These are phyloP conservation scores for Phtheirospermum japonicum DNA, from an alignment of 257 asterid species.

Conservation along the genomic window DNA sequence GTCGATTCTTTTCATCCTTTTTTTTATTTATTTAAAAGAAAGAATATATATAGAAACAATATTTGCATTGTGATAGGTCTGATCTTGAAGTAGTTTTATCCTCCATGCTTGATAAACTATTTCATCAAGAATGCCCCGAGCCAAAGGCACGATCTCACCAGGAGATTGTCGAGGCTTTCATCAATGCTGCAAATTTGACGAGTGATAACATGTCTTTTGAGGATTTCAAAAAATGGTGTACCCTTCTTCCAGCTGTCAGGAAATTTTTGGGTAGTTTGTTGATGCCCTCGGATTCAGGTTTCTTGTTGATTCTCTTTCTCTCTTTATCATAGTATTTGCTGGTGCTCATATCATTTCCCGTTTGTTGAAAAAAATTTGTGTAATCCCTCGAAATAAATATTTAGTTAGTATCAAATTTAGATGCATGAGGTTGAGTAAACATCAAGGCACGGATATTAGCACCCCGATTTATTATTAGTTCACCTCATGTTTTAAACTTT, in stretches of 20 bases:
- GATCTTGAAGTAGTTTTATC: conserved; percentile 73
- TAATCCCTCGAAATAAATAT: background rate
- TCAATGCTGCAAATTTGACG: conserved; percentile 49
- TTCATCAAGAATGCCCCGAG: conserved; percentile 43
- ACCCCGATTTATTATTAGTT: too few species aligned
- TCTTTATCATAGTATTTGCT: conserved; percentile 9
- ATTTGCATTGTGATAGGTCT: conserved; percentile 50
- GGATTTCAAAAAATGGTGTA: conserved; percentile 78
- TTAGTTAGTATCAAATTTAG: background rate
- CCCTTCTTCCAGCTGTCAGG: conserved; percentile 75
- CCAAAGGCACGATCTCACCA: conserved; percentile 36
- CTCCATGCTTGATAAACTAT: conserved; percentile 55
- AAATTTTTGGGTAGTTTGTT: conserved; percentile 71
- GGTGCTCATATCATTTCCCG: background rate
- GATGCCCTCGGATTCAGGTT: conserved; percentile 73
- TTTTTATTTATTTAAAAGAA: background rate
- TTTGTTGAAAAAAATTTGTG: conserved; percentile 1
- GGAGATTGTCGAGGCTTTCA: conserved; percentile 48
- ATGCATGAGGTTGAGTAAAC: conserved; percentile 17
- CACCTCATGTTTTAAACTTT: too few species aligned
- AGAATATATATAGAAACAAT: background rate
- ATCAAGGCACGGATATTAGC: too few species aligned
- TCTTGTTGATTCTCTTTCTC: conserved; percentile 20
- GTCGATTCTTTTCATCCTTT: conserved; percentile 10
- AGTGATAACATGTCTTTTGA: conserved; percentile 58